Base-by-base conservation (phyloP, 108 stramenopile genomes). In the Cyclotella baltica region DNA sequence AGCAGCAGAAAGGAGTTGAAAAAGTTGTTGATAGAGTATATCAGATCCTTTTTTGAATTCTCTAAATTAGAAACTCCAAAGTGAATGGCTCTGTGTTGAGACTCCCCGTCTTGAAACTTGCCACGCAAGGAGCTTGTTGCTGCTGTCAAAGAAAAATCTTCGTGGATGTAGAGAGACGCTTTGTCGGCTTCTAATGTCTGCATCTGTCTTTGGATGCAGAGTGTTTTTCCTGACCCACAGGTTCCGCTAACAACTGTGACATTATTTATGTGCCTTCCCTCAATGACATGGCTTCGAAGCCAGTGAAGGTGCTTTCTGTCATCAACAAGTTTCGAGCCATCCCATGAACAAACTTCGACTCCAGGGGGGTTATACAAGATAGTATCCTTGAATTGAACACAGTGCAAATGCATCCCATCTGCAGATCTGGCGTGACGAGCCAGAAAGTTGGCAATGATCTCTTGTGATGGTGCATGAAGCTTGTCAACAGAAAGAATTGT, bases 371-470 rank as follows among this genome's bases (percentile, higher is more conserved):
- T 55, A 58, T 70, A 59, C 16, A 76, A 52, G 19, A 70, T 56
- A 13, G 75, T 76, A 20, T 69, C 69, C 27, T 61, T 76, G 1
- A 48, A 33, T 37, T 76, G 75, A 35, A 76, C 55, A 28, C 68
- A 70, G 69, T 76, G 75, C 27, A 76, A 43, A 20, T 43, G 75
- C 5, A 76, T 70, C 19, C 48, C 35, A 30, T 69, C 67, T 47
- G 28, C 25, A 3, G 75, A 76, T 31, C 40, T 56, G 2, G 69
- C 29, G 23, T 76, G 36, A 3, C 31, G 16, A 16, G 73, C 33
- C 20, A 76, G 25, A 13, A 76, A 76, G 8, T 68, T 61, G 40
- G 69, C 67, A 69, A 76, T 67, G 55, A 76, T 59, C 38, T 76
- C 75, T 51, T 76, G 75, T 20, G 70, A 36, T 10, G 22, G 28